Base-by-base conservation (phyloP, 306 rosid species). In the Inga oerstediana region DNA sequence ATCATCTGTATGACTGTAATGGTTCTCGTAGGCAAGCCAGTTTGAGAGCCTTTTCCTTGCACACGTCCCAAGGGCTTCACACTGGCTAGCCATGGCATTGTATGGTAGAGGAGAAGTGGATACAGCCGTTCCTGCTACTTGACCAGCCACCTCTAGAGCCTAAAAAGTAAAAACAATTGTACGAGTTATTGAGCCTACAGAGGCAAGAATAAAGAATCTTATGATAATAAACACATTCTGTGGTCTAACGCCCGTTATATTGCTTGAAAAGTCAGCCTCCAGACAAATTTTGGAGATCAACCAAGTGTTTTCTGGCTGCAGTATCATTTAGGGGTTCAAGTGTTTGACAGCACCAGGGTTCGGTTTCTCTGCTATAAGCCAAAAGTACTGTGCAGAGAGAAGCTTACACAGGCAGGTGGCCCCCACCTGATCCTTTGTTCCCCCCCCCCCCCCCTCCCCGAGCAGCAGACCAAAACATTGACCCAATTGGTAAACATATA, bases 81-180 rank as follows among this genome's bases (percentile, higher is more conserved):
- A 97, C 84, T 94, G 99, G 90, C 92, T 89, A n/a, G 98, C 91
- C 95, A 97, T 94, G 86, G 97, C 51, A 51, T 91, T 89, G 91
- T 89, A 97, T n/a, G 99, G 97, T 19, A 97, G 97, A 22, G 98
- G 97, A 2, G 97, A 92, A 48, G 93, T 87, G 49, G 98, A 92
- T 72, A 97, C 84, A 0, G 91, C 72, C 30, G 98, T 80, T 86
- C 98, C 99, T 0, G 94, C 97, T 62, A 97, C 99, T 72, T 94
- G 97, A 85, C 99, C 94, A 2, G 99, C 99, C 49, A 94, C 98
- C 90, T 91, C 97, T 51, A 97, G 92, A 58, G 99, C 99, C 99
- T 97, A 66, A 52, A 87, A 86, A 34, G 27, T 94, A 61, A 59
- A 86, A 86, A 45, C 30, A 83, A n/a, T 3, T 24, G 49, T 17